Conservation (phyloP, 306 rosid genomes). For the Parietaria judaica region DNA sequence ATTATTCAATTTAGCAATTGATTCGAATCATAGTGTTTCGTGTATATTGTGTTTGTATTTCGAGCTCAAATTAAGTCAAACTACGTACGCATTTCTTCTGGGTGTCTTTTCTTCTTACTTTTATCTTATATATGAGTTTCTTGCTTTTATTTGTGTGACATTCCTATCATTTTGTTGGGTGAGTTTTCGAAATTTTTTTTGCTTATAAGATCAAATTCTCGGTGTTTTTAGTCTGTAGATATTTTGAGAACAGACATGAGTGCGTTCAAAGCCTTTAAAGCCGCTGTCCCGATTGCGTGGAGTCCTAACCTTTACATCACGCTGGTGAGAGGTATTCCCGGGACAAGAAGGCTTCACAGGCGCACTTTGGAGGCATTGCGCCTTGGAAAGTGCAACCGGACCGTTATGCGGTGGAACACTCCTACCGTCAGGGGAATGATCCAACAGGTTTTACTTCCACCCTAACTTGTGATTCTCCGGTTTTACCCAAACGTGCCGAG, state of each 20-base stretch:
- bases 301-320: constrained; percentile 78
- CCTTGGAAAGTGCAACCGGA: constrained; percentile 73
- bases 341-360: constrained; percentile 83
- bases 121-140: too few species aligned
- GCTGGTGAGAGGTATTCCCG: constrained; percentile 88
- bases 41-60: too few species aligned
- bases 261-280: constrained; percentile 83
- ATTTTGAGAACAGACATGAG: constrained; percentile 55
- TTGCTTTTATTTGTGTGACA: too few species aligned
- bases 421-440: constrained; percentile 91
- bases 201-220: background rate
- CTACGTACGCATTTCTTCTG: too few species aligned
- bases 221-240: constrained; percentile 37
- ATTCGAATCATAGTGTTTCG: too few species aligned
- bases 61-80: too few species aligned
- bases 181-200: too few species aligned
- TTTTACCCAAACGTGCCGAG: too few species aligned
- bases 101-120: too few species aligned
- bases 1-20: too few species aligned
- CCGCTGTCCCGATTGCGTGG: constrained; percentile 75
- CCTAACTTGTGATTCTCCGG: too few species aligned
- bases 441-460: constrained; percentile 50
- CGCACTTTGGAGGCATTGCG: constrained; percentile 85
- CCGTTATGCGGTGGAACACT: constrained; percentile 91
- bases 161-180: too few species aligned